Evolutionary conservation across 1,139 yeast species (phyloP).

Genomic region (Candida sp.): DNA sequence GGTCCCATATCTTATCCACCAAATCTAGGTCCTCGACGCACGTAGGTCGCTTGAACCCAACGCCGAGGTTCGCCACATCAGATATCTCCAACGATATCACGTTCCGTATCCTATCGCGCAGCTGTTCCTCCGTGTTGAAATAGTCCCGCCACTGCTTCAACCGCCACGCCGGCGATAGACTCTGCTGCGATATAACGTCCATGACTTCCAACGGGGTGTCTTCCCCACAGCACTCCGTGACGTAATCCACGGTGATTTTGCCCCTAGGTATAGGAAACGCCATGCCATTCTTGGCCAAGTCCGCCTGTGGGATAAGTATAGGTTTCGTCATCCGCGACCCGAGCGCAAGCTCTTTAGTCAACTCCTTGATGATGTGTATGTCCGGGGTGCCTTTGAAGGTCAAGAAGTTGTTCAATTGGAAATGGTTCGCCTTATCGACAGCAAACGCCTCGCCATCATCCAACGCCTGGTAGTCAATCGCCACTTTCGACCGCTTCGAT

Average conservation of each 20-base stretch:
- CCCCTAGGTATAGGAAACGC: constrained; percentile 33
- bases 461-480: constrained; percentile 79
- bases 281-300: constrained; percentile 36
- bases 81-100: constrained; percentile 86
- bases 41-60: constrained; percentile 60
- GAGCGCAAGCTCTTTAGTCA: constrained; percentile 42
- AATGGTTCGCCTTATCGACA: constrained; percentile 63
- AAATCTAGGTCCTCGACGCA: constrained; percentile 73
- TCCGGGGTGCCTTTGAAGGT: constrained; percentile 18
- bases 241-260: constrained; percentile 55
- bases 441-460: constrained; percentile 72
- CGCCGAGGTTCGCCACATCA: constrained; percentile 53
- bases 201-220: constrained; percentile 77
- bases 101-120: constrained; percentile 72
- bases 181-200: constrained; percentile 88
- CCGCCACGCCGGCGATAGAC: constrained; percentile 66
- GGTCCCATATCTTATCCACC: constrained; percentile 68
- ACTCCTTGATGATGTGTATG: constrained; percentile 23
- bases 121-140: constrained; percentile 47
- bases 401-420: constrained; percentile 54
- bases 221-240: constrained; percentile 65
- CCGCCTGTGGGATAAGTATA: constrained; percentile 36
- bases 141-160: constrained; percentile 79
- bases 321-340: constrained; percentile 28
- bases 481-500: constrained; percentile 56